Conservation (phyloP, 2,329 filamentous ascomycete genomes). For the Epichloe coenophiala region DNA sequence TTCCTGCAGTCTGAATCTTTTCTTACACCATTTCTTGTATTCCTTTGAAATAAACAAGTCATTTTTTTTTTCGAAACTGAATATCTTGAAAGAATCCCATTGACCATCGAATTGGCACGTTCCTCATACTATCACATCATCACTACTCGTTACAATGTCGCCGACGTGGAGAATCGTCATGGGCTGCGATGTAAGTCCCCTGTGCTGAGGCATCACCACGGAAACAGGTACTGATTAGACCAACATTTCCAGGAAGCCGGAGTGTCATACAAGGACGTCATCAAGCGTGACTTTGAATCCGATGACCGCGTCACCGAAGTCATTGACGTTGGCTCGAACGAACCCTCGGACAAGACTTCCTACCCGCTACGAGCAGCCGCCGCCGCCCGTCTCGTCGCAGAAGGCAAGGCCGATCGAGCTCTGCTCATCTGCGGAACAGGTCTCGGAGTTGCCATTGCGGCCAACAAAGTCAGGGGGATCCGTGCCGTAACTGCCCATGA, state of each 20-base stretch:
- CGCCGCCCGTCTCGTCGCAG: conserved; percentile 49
- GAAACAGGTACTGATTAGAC: background rate
- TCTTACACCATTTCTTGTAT: too few species aligned
- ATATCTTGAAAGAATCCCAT: too few species aligned
- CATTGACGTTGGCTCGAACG: conserved; percentile 60
- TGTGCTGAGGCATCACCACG: background rate
- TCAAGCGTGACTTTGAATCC: conserved; percentile 58
- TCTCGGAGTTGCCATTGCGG: conserved; percentile 74
- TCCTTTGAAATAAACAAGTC: too few species aligned
- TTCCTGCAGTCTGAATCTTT: background rate
- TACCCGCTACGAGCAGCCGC: conserved; percentile 69
- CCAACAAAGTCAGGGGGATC: conserved; percentile 81
- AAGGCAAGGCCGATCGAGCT: conserved; percentile 59
- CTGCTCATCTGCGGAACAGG: conserved; percentile 78
- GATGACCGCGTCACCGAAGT: conserved; percentile 54
- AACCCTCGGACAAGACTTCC: conserved; percentile 57
- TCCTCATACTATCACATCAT: background rate
- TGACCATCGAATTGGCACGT: too few species aligned
- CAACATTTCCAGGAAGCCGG: conserved; percentile 46
- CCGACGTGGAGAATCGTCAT: conserved; percentile 39
- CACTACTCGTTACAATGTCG: conserved; percentile 21
- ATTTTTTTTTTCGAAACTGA: too few species aligned
- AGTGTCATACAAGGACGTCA: conserved; percentile 62
- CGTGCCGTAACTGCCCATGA: conserved; percentile 84
- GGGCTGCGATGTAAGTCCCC: conserved; percentile 37